A percentile compares a stretch with the other conserved stretches of the same genome.
Evolutionary conservation across 148 eudicot species (phyloP).

Genomic region (Vaccinium vitisidaea): DNA sequence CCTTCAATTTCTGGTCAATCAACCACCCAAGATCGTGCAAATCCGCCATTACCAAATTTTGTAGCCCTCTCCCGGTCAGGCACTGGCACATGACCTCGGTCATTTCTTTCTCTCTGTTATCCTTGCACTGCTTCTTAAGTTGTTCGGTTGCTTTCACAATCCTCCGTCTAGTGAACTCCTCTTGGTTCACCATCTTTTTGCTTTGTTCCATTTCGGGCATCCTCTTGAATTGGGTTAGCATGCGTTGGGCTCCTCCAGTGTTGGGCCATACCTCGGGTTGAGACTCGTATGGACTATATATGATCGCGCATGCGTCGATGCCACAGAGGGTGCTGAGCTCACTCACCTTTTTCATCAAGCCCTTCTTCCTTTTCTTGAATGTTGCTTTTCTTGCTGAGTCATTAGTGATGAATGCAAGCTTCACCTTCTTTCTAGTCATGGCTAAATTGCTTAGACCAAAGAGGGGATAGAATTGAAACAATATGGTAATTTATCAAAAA

Average conservation of each 20-base stretch:
- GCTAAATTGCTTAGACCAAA: background rate
- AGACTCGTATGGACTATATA: conserved; percentile 58
- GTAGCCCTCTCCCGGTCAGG: conserved; percentile 22
- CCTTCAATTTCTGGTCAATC: conserved; percentile 35
- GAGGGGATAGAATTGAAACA: conserved; percentile 4
- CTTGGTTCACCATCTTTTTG: conserved; percentile 63
- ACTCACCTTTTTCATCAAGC: conserved; percentile 60
- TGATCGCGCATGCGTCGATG: conserved; percentile 63
- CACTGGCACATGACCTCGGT: conserved; percentile 38
- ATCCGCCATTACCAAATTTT: conserved; percentile 25
- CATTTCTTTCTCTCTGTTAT: conserved; percentile 40
- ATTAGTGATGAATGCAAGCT: conserved; percentile 55
- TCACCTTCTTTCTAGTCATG: conserved; percentile 74
- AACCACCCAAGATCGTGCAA: conserved; percentile 34
- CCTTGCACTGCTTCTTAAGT: conserved; percentile 40
- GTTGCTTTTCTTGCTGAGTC: conserved; percentile 68
- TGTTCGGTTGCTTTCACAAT: conserved; percentile 35
- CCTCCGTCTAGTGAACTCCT: conserved; percentile 43
- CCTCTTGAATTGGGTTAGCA: conserved; percentile 35
- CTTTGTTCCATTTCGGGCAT: conserved; percentile 51
- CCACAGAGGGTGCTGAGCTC: conserved; percentile 71
- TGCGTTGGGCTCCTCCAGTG: conserved; percentile 30
- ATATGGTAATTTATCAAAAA: conserved; percentile 12
- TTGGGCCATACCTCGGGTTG: conserved; percentile 70
- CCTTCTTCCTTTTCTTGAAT: conserved; percentile 77